Conservation (phyloP, 2,329 filamentous ascomycete genomes). For the Aspergillus cejpii region DNA sequence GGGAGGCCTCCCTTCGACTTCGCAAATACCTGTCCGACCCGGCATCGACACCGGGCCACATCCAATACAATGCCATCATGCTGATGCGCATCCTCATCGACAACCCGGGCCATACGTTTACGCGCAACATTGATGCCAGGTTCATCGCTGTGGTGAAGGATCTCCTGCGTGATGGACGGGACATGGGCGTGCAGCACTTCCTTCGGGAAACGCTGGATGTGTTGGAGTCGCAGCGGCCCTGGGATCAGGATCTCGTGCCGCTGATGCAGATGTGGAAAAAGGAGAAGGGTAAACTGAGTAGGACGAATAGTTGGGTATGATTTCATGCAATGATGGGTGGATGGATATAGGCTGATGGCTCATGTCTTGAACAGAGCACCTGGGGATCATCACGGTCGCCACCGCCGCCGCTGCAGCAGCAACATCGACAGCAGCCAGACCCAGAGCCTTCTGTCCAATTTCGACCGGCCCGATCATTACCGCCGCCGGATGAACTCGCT, state of each 20-base stretch:
- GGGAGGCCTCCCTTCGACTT: conserved; percentile 71
- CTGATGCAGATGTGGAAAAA: conserved; percentile 82
- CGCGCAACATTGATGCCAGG: conserved; percentile 78
- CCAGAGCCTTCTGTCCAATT: too few relatives aligned
- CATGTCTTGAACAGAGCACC: not conserved
- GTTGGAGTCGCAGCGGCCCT: conserved; percentile 63
- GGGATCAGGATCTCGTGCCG: conserved; percentile 66
- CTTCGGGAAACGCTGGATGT: conserved; percentile 78
- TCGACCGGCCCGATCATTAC: conserved; percentile 46
- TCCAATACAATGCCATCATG: conserved; percentile 96
- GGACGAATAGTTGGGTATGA: conserved; percentile 18
- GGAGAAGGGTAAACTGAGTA: conserved; percentile 64
- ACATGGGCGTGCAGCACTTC: conserved; percentile 75
- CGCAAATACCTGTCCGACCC: conserved; percentile 75
- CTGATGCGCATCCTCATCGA: conserved; percentile 84
- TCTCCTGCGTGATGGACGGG: conserved; percentile 62
- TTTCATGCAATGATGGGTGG: not conserved
- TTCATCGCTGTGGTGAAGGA: conserved; percentile 72
- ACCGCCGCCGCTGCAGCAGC: conserved; percentile 23
- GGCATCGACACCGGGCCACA: conserved; percentile 57
- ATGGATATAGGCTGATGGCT: conserved; percentile 3
- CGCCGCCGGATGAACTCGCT: conserved; percentile 67
- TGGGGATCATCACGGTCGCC: conserved; percentile 5
- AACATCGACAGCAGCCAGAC: conserved; percentile 14
- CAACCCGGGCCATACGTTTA: conserved; percentile 86